phyloP scores from a whole-genome alignment of 768 basidiomycete species.

The Peribolospora kevripleyi region DNA sequence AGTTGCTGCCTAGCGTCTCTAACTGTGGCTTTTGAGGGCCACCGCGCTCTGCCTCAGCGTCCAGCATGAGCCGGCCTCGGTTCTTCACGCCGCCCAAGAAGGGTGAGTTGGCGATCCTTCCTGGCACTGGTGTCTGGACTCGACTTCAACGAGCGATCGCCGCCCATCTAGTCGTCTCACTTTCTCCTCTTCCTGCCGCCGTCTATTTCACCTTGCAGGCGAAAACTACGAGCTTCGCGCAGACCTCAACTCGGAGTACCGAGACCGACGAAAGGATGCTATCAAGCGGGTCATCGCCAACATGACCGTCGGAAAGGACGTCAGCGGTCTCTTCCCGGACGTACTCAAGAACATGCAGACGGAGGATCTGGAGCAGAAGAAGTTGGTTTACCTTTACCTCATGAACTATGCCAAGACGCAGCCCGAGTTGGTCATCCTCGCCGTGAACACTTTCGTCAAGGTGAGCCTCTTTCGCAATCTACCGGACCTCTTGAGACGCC shows the following conservation, averaged over 20 bases:
- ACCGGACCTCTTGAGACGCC: background rate
- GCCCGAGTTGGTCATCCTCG: constrained; percentile 92
- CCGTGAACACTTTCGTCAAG: constrained; percentile 90
- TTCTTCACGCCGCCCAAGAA: no score
- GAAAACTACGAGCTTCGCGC: constrained; percentile 94
- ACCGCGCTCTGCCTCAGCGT: no score
- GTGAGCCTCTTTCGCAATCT: constrained; percentile 12
- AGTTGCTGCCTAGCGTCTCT: no score
- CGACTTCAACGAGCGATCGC: no score
- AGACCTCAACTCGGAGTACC: constrained; percentile 90
- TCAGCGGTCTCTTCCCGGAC: constrained; percentile 72
- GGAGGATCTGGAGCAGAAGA: constrained; percentile 97
- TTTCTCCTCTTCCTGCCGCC: no score
- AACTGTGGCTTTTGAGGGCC: no score
- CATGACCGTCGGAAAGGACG: constrained; percentile 81
- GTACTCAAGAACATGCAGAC: constrained; percentile 99
- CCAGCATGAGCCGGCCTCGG: no score
- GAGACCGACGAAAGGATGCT: constrained; percentile 87
- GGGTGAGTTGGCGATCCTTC: no score
- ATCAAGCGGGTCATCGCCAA: constrained; percentile 91
- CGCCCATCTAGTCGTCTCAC: no score
- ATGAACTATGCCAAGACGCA: constrained; percentile 99
- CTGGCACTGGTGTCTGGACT: no score
- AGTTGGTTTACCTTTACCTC: constrained; percentile 67
- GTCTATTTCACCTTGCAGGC: constrained; percentile 25